phyloP scores from a whole-genome alignment of 371 early-diverging fungal species.

The Funneliformis caledonium region DNA sequence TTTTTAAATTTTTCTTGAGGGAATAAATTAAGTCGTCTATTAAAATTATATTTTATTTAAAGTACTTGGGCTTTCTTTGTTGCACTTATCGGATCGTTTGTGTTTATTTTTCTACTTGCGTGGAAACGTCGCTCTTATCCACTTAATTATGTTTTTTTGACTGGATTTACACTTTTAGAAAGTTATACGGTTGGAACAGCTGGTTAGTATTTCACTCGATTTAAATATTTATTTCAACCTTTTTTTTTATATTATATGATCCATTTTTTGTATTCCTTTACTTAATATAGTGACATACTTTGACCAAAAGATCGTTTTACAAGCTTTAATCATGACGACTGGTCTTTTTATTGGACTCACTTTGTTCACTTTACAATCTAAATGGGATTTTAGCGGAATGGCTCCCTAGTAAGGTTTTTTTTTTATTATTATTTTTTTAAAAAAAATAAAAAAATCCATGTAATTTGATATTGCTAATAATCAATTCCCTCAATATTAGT shows the following conservation, averaged over 20 bases:
- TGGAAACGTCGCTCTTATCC: constrained; percentile 71
- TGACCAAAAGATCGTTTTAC: constrained; percentile 63
- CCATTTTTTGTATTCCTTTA: background rate
- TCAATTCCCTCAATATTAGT: constrained; percentile 42
- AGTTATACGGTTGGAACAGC: constrained; percentile 68
- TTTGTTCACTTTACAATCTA: constrained; percentile 75
- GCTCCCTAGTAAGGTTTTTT: constrained; percentile 58
- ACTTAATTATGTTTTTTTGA: constrained; percentile 64
- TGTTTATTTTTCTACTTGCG: constrained; percentile 59
- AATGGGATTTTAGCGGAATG: constrained; percentile 74
- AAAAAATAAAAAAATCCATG: background rate
- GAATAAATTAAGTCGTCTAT: background rate
- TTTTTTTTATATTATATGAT: background rate
- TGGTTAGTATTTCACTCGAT: constrained; percentile 49
- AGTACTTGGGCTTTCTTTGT: constrained; percentile 55
- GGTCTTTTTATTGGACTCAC: constrained; percentile 76
- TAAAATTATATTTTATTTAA: background rate
- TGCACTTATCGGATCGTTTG: constrained; percentile 54
- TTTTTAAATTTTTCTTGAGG: constrained; percentile 11
- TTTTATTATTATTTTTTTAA: background rate
- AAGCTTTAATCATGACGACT: constrained; percentile 75
- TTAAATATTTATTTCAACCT: background rate
- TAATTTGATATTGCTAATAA: background rate
- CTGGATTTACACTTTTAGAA: constrained; percentile 71
- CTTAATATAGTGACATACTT: constrained; percentile 58